Conservation (phyloP, 2,329 filamentous ascomycete genomes). For the Zalaria obscura region DNA sequence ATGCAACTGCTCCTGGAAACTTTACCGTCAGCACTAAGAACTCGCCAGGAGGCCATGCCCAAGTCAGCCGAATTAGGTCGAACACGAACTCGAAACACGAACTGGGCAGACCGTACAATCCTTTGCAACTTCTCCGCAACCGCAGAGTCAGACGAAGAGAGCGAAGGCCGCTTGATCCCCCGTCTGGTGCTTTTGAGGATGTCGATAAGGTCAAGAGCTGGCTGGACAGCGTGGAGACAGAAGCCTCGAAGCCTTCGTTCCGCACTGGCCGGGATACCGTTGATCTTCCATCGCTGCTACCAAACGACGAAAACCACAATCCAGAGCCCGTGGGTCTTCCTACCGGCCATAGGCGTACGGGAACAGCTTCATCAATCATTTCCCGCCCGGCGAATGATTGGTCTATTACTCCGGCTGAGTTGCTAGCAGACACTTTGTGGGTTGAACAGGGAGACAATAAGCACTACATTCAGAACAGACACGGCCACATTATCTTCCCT, state of each 20-base stretch:
- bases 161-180: constrained; percentile 57
- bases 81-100: constrained; percentile 20
- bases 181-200: constrained; percentile 65
- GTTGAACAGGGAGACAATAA: constrained; percentile 72
- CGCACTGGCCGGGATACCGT: constrained; percentile 19
- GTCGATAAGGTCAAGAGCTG: constrained; percentile 57
- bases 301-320: constrained; percentile 6
- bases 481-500: constrained; percentile 60
- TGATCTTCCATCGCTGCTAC: constrained; percentile 13
- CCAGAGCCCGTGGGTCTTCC: constrained; percentile 2
- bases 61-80: constrained; percentile 22
- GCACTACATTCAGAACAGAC: constrained; percentile 62
- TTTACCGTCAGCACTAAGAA: constrained; percentile 23
- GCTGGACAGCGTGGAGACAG: constrained; percentile 54
- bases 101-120: constrained; percentile 72
- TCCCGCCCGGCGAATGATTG: constrained; percentile 71
- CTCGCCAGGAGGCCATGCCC: constrained; percentile 24
- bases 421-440: constrained; percentile 86
- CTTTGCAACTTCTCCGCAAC: constrained; percentile 84
- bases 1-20: constrained; percentile 26
- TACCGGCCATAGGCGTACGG: constrained; percentile 19
- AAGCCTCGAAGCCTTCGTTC: constrained; percentile 23
- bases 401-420: constrained; percentile 68
- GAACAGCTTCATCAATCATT: constrained; percentile 39
- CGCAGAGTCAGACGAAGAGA: constrained; percentile 71